Percentiles rank a stretch among this genome's conserved stretches.
These are phyloP conservation scores for Penicillium alfredii DNA, from an alignment of 495 filamentous ascomycete species.

Conservation along the genomic window DNA sequence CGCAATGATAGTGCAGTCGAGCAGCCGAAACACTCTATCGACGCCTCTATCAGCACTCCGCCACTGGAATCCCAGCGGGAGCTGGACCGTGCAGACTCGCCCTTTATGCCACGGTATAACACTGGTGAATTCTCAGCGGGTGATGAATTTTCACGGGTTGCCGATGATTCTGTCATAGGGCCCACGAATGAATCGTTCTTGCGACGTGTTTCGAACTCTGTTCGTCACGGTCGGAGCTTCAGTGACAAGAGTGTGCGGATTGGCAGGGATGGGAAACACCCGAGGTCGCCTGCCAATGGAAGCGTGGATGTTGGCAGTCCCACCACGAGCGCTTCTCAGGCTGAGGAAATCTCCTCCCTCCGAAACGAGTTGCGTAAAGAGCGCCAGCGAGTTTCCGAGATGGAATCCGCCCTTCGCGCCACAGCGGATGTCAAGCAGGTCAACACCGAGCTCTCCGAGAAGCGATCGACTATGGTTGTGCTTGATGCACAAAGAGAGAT, in stretches of 20 bases:
- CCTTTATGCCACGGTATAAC: constrained; percentile 67
- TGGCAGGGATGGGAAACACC: constrained; percentile 53
- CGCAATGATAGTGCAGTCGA: constrained; percentile 45
- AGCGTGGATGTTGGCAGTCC: constrained; percentile 74
- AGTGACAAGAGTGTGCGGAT: constrained; percentile 59
- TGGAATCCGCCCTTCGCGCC: constrained; percentile 64
- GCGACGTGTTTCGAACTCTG: constrained; percentile 83
- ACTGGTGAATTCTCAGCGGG: constrained; percentile 81
- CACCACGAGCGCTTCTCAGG: constrained; percentile 53
- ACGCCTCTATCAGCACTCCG: constrained; percentile 50
- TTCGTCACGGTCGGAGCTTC: constrained; percentile 87
- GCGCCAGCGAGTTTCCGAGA: constrained; percentile 71
- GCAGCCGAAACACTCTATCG: constrained; percentile 21
- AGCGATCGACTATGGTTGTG: constrained; percentile 93
- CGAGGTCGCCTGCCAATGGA: constrained; percentile 67
- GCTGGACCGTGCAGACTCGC: constrained; percentile 45
- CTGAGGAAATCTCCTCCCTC: constrained; percentile 68
- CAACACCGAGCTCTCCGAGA: constrained; percentile 82
- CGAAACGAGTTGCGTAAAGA: constrained; percentile 75
- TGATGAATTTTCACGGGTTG: constrained; percentile 81
- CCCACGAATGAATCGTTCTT: constrained; percentile 60
- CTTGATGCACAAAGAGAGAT: constrained; percentile 93
- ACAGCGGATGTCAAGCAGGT: constrained; percentile 77
- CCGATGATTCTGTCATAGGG: constrained; percentile 52
- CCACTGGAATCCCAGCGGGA: constrained; percentile 31